These are phyloP conservation scores for Chaetoceros muelleri DNA, from an alignment of 108 stramenopile species.

Conservation along the genomic window DNA sequence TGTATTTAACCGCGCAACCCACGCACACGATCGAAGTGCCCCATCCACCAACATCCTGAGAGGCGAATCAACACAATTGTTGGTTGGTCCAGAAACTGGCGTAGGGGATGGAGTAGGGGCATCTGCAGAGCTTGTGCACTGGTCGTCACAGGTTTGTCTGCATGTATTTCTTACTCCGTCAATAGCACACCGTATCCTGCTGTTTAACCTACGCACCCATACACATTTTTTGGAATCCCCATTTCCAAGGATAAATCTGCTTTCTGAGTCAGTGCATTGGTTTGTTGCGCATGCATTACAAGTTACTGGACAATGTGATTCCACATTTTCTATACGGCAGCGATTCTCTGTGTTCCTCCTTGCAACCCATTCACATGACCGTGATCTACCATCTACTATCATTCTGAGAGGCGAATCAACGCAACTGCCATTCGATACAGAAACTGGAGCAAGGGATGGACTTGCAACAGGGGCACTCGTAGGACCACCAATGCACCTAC, in stretches of 20 bases:
- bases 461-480: too few relatives aligned
- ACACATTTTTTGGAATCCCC: background rate
- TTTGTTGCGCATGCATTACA: background rate
- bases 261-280: background rate
- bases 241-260: background rate
- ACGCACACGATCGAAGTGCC: background rate
- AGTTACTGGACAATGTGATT: background rate
- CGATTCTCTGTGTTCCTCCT: background rate
- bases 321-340: background rate
- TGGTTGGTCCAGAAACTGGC: too few relatives aligned
- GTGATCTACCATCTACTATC: background rate
- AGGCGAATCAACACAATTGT: background rate
- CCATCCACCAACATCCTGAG: background rate
- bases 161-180: background rate
- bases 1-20: background rate
- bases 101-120: too few relatives aligned
- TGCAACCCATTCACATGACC: background rate
- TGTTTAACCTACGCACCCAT: background rate
- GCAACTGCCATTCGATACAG: too few relatives aligned
- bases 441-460: too few relatives aligned
- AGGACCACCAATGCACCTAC: too few relatives aligned
- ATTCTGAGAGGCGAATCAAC: background rate
- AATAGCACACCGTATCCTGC: background rate
- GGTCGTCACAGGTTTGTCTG: background rate
- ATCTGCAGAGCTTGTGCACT: too few relatives aligned